Percentiles rank a stretch among this genome's conserved stretches.
phyloP scores from a whole-genome alignment of 352 stramenopile species.

The Globisporangium polare region DNA sequence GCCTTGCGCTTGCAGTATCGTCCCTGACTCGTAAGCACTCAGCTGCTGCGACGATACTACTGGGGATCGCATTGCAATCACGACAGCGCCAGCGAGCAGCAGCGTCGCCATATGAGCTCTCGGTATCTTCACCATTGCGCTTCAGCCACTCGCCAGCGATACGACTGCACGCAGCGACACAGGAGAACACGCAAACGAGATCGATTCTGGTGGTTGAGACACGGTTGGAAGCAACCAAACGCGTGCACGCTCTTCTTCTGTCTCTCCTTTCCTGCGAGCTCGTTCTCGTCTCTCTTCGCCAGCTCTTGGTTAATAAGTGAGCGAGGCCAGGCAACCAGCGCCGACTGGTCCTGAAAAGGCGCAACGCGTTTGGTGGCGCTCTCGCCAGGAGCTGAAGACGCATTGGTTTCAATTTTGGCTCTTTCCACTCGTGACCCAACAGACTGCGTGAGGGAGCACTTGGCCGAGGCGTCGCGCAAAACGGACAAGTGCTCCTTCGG shows the following conservation, averaged over 20 bases:
- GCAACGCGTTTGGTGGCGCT: not conserved
- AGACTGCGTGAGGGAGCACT: too few species aligned
- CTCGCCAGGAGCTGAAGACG: not conserved
- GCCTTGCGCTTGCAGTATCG: not conserved
- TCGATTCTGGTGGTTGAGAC: not conserved
- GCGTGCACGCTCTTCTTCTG: not conserved
- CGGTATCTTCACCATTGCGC: slow-evolving; percentile 1
- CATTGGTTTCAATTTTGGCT: slow-evolving; percentile 4
- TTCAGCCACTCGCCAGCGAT: not conserved
- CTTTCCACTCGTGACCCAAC: too few species aligned
- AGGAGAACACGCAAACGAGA: not conserved
- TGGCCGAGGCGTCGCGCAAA: not conserved
- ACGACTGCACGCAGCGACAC: not conserved
- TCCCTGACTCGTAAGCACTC: not conserved
- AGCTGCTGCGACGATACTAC: not conserved
- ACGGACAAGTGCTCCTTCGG: slow-evolving; percentile 1
- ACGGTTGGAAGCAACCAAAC: not conserved
- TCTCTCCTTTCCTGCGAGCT: not conserved
- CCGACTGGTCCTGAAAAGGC: slow-evolving; percentile 3
- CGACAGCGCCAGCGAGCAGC: not conserved
- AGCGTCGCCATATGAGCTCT: not conserved
- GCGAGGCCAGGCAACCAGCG: not conserved
- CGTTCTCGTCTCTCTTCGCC: not conserved
- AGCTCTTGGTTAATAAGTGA: not conserved
- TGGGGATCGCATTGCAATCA: not conserved